These are phyloP conservation scores for Scheffersomyces lignosus DNA, from an alignment of 805 yeast species.

Conservation along the genomic window DNA sequence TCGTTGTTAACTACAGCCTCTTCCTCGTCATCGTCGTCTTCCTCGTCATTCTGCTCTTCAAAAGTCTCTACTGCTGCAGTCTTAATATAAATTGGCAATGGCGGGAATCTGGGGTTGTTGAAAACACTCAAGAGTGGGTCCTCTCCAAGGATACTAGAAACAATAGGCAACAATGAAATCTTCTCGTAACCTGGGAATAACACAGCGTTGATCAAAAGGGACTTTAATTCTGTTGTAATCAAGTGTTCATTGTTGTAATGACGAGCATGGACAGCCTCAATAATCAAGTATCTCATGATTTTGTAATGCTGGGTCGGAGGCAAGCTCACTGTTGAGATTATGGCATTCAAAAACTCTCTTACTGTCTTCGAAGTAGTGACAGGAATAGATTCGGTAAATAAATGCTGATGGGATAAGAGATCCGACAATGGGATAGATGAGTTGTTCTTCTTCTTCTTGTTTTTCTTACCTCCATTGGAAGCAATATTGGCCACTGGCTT, in stretches of 20 bases:
- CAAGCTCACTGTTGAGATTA: slow-evolving; percentile 50
- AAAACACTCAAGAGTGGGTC: slow-evolving; percentile 58
- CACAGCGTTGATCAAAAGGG: slow-evolving; percentile 52
- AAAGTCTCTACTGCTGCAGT: slow-evolving; percentile 7
- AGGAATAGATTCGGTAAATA: slow-evolving; percentile 49
- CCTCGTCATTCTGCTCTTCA: neutral
- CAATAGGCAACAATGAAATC: slow-evolving; percentile 71
- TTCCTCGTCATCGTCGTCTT: slow-evolving; percentile 8
- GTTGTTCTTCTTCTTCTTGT: slow-evolving; percentile 42
- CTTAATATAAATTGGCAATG: slow-evolving; percentile 27
- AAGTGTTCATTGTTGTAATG: slow-evolving; percentile 19
- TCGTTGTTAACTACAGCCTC: too few relatives aligned
- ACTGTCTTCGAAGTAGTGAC: slow-evolving; percentile 31
- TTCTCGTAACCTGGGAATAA: slow-evolving; percentile 67
- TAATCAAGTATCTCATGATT: slow-evolving; percentile 42
- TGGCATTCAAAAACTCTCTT: slow-evolving; percentile 47
- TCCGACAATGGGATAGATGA: slow-evolving; percentile 60
- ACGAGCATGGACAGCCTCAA: slow-evolving; percentile 35
- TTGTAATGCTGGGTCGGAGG: slow-evolving; percentile 65
- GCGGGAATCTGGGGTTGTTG: slow-evolving; percentile 77
- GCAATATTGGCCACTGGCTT: neutral
- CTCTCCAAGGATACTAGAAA: slow-evolving; percentile 49
- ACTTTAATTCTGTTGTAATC: slow-evolving; percentile 33
- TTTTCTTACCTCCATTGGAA: slow-evolving; percentile 27
- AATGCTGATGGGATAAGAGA: slow-evolving; percentile 61